Base-by-base conservation (phyloP, 768 basidiomycete species). In the Boletellus sp. region DNA sequence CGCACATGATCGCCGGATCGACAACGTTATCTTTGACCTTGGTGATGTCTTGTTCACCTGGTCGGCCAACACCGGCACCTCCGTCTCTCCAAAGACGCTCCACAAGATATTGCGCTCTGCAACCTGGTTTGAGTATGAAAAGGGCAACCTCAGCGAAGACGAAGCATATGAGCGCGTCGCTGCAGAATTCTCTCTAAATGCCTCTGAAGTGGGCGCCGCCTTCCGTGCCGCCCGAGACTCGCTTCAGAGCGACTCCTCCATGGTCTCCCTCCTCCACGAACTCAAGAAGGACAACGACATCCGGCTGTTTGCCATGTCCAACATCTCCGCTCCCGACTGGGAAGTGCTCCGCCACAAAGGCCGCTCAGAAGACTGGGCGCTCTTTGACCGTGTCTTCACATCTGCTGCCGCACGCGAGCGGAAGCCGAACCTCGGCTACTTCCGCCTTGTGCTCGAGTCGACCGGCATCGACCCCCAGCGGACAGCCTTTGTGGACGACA, bases 401-500 rank as follows among this genome's bases (percentile, higher is more conserved):
- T 61, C 60, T 16, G 51, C 60, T 1, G 50, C 20, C 0, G 56
- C 40, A 1, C 56, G 16, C 4, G 60, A 59, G 39, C 56, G 56
- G 36, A 59, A 61, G 22, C 60, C 60, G 2, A 56, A 59, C 34
- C 53, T 61, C 3, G 57, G 60, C 16, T 59, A 34, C 28, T 61
- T 55, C 6, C 48, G 45, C 10, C 56, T 55, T 1, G 59, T 56
- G 5, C 49, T 59, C 4, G 42, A 54, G 31, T 54, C 36, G 4
- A 56, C 57, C 3, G 57, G 57, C 17, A 45, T 59, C 3, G 51
- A 62, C 15, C 53, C 60, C 7, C 43, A 15, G 34, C 57, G 60
- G 1, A 63, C 60, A 10, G 57, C 47, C 3, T 61, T 63, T 15
- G 60, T 61, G n/a, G 60, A 61, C 10, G 60, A 61, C 22, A 61